A percentile compares a stretch with the other conserved stretches of the same genome.
Conservation (phyloP, 352 stramenopile genomes). For the Pseudoperonospora humuli region DNA sequence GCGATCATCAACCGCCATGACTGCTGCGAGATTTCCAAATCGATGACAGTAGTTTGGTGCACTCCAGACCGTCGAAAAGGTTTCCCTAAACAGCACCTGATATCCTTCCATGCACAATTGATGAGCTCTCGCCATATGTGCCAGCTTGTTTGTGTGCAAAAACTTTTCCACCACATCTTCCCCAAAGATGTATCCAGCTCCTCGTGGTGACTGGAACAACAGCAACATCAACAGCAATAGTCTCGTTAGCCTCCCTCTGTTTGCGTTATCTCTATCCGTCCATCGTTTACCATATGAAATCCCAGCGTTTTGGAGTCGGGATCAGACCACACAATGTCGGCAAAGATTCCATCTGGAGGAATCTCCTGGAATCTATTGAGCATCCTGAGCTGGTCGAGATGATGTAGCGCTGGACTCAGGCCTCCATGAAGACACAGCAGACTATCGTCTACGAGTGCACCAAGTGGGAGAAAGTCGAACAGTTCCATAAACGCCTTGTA, state of each 20-base stretch:
- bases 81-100: conserved; percentile 68
- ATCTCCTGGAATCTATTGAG: conserved; percentile 80
- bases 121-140: conserved; percentile 73
- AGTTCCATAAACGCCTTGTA: conserved; percentile 78
- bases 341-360: conserved; percentile 64
- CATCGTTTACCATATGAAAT: conserved; percentile 72
- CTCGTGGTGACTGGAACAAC: conserved; percentile 55
- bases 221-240: conserved; percentile 25
- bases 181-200: conserved; percentile 84
- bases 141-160: conserved; percentile 70
- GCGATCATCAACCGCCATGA: conserved; percentile 64
- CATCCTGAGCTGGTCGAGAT: conserved; percentile 90
- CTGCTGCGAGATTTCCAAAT: conserved; percentile 63
- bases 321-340: conserved; percentile 82
- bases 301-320: conserved; percentile 74
- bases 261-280: conserved; percentile 8
- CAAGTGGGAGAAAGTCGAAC: conserved; percentile 68
- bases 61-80: conserved; percentile 78
- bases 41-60: conserved; percentile 87
- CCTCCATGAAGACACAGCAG: conserved; percentile 65
- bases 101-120: conserved; percentile 84
- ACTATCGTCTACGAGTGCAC: conserved; percentile 72
- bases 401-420: conserved; percentile 58
- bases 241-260: conserved; percentile 46
- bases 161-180: conserved; percentile 82